Percentiles rank a stretch among this genome's conserved stretches.
Evolutionary conservation across 2,329 filamentous ascomycete species (phyloP).

Genomic region (Aspergillus bombycis): DNA sequence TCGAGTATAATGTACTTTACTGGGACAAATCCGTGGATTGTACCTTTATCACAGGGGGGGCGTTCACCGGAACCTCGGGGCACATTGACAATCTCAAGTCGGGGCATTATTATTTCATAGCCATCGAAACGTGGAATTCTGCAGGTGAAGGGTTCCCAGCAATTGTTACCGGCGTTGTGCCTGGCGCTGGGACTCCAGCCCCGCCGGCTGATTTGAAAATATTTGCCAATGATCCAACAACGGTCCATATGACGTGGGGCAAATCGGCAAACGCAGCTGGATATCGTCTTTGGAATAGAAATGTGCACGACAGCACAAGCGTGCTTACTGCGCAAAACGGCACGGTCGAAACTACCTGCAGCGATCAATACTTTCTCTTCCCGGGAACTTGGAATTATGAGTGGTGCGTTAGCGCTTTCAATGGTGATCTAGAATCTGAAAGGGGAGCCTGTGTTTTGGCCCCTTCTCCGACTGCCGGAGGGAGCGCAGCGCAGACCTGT

Average conservation of each 20-base stretch:
- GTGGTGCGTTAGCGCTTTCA: slow-evolving; percentile 1
- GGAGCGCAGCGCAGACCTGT: not conserved
- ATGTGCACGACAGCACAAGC: not conserved
- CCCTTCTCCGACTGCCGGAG: not conserved
- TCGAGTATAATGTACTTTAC: not conserved
- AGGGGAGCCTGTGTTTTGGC: not conserved
- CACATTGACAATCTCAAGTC: not conserved
- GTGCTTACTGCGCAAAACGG: not conserved
- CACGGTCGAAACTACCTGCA: not conserved
- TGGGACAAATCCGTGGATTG: not conserved
- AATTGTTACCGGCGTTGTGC: not conserved
- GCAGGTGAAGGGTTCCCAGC: not conserved
- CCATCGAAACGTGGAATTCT: not conserved
- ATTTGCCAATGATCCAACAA: not conserved
- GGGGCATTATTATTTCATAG: not conserved
- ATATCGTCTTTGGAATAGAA: not conserved
- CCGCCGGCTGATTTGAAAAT: not conserved
- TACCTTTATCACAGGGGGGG: not conserved
- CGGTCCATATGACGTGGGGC: not conserved
- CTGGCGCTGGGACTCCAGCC: not conserved
- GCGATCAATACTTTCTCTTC: slow-evolving; percentile 3
- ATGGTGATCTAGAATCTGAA: not conserved
- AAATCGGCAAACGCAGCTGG: not conserved
- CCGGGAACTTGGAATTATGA: slow-evolving; percentile 1
- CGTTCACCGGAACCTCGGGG: not conserved